Conservation (phyloP, 78 protist genomes). For the Dictyostelium brefeldianum region DNA sequence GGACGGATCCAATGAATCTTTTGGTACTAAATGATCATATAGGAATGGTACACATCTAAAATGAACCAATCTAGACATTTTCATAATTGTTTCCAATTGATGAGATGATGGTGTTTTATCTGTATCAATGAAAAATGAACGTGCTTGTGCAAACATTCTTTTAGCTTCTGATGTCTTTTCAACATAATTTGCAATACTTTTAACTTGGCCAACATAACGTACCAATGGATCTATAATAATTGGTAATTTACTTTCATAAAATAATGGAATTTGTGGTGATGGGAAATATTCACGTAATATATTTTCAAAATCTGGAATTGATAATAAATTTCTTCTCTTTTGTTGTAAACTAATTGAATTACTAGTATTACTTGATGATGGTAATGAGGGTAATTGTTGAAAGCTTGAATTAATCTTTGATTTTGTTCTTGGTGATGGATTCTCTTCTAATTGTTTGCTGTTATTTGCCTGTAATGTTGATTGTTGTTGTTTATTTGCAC, state of each 20-base stretch:
- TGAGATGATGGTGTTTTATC: constrained; percentile 67
- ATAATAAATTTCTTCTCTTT: background rate
- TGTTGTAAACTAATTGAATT: background rate
- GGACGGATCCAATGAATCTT: background rate
- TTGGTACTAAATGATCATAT: constrained; percentile 38
- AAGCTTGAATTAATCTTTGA: background rate
- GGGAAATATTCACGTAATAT: constrained; percentile 40
- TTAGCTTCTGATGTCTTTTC: constrained; percentile 63
- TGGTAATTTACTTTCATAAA: constrained; percentile 33
- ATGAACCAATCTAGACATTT: constrained; percentile 75
- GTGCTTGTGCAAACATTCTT: constrained; percentile 48
- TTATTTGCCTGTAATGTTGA: background rate
- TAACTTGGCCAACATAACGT: constrained; percentile 57
- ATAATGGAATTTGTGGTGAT: background rate
- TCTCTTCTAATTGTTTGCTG: background rate
- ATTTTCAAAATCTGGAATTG: constrained; percentile 56
- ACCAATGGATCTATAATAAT: constrained; percentile 29
- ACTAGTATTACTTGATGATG: background rate
- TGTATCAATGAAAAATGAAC: constrained; percentile 55
- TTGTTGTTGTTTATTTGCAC: background rate
- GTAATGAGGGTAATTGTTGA: constrained; percentile 6
- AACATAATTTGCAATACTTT: constrained; percentile 54
- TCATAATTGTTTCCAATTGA: constrained; percentile 61
- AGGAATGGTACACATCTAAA: constrained; percentile 81
- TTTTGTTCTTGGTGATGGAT: constrained; percentile 13